Percentiles rank a stretch among this genome's conserved stretches.
These are phyloP conservation scores for Trichodelitschia bisporula DNA, from an alignment of 495 filamentous ascomycete genomes.

Conservation along the genomic window DNA sequence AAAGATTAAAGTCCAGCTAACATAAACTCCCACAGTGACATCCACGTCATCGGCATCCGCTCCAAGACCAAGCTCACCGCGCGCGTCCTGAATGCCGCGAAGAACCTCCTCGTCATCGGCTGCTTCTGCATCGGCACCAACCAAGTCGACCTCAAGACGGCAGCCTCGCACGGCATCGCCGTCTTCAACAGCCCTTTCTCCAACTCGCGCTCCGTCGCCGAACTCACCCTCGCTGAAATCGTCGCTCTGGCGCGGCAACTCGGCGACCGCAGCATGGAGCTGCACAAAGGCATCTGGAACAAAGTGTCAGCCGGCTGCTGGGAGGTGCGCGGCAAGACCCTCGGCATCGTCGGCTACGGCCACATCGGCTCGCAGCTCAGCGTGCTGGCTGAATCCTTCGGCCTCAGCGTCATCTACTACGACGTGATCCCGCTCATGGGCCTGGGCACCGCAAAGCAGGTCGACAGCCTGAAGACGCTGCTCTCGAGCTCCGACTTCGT, in stretches of 20 bases:
- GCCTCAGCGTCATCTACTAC: constrained; percentile 91
- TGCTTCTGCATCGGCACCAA: constrained; percentile 99
- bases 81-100: constrained; percentile 64
- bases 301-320: constrained; percentile 91
- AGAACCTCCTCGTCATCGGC: constrained; percentile 83
- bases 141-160: constrained; percentile 85
- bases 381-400: constrained; percentile 89
- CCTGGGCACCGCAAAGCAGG: constrained; percentile 64
- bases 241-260: constrained; percentile 79
- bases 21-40: constrained; percentile 33
- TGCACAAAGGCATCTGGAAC: constrained; percentile 92
- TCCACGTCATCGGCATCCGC: constrained; percentile 93
- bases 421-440: constrained; percentile 86
- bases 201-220: constrained; percentile 91
- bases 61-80: constrained; percentile 90
- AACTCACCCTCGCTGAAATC: constrained; percentile 85
- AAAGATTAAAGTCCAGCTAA: not conserved
- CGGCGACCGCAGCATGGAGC: constrained; percentile 78
- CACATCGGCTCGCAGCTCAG: constrained; percentile 95
- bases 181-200: constrained; percentile 99
- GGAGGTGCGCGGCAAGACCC: constrained; percentile 93
- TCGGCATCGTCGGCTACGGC: constrained; percentile 92
- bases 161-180: constrained; percentile 74
- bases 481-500: constrained; percentile 72
- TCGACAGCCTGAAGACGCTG: constrained; percentile 49